phyloP scores from a whole-genome alignment of 345 rosid species.

The Bretschneidera sinensis region DNA sequence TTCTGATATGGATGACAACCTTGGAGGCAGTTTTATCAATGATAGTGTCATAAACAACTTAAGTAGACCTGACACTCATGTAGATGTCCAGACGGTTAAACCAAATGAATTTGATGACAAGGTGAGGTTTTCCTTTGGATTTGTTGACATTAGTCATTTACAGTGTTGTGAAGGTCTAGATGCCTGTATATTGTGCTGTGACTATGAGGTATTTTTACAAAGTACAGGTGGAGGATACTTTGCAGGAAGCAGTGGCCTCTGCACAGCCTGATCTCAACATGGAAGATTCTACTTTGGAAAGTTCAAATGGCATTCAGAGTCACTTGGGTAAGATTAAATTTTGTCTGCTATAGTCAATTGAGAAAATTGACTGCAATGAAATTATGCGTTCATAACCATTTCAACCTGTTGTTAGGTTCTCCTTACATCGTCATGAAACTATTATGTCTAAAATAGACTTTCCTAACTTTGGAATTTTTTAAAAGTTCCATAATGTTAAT shows the following conservation, averaged over 20 bases:
- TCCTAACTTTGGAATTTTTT: not conserved
- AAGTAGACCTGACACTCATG: slow-evolving; percentile 22
- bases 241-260: slow-evolving; percentile 29
- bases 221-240: slow-evolving; percentile 29
- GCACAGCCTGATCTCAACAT: slow-evolving; percentile 16
- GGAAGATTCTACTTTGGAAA: slow-evolving; percentile 22
- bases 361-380: slow-evolving; percentile 1
- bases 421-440: not conserved
- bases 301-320: slow-evolving; percentile 22
- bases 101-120: slow-evolving; percentile 22
- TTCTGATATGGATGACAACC: slow-evolving; percentile 19
- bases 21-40: slow-evolving; percentile 14
- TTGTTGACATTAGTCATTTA: slow-evolving; percentile 11
- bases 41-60: slow-evolving; percentile 19
- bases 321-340: slow-evolving; percentile 35
- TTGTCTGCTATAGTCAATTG: slow-evolving; percentile 13
- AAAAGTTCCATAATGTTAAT: not conserved
- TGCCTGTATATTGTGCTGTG: slow-evolving; percentile 13
- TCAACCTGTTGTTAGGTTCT: slow-evolving; percentile 6
- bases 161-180: slow-evolving; percentile 18
- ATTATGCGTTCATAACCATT: slow-evolving; percentile 1
- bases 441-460: slow-evolving; percentile 1
- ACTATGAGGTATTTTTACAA: slow-evolving; percentile 19
- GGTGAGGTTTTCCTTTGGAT: slow-evolving; percentile 32
- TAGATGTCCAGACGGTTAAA: slow-evolving; percentile 22